These are phyloP conservation scores for Brassica rapa DNA, from an alignment of 345 rosid species.

Conservation along the genomic window DNA sequence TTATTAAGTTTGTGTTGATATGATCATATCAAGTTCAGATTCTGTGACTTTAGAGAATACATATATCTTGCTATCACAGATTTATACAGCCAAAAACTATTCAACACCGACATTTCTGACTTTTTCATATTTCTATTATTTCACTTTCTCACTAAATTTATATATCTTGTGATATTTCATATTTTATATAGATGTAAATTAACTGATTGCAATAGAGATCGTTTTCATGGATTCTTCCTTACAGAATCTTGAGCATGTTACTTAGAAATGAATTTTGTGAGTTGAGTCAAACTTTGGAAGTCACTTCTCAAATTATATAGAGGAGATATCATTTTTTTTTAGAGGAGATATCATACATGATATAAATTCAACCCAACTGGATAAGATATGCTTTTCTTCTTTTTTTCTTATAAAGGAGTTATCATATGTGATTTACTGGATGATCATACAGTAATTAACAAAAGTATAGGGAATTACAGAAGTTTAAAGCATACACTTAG, in stretches of 20 bases:
- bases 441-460: background rate
- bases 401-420: background rate
- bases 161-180: background rate
- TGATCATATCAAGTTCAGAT: too few relatives aligned
- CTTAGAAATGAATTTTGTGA: background rate
- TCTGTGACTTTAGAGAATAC: background rate
- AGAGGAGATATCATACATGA: background rate
- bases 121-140: background rate
- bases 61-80: background rate
- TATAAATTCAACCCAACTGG: background rate
- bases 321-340: background rate
- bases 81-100: background rate
- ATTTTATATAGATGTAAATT: background rate
- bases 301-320: background rate
- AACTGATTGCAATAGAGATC: background rate
- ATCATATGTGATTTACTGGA: background rate
- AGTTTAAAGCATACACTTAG: background rate
- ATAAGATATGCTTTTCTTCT: background rate
- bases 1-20: too few relatives aligned
- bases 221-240: constrained; percentile 2
- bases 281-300: background rate
- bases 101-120: background rate
- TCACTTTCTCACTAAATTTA: background rate
- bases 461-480: background rate
- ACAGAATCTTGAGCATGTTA: background rate